Percentiles rank a stretch among this genome's conserved stretches.
phyloP scores from a whole-genome alignment of 306 rosid genomes.

The Purshia tridentata region DNA sequence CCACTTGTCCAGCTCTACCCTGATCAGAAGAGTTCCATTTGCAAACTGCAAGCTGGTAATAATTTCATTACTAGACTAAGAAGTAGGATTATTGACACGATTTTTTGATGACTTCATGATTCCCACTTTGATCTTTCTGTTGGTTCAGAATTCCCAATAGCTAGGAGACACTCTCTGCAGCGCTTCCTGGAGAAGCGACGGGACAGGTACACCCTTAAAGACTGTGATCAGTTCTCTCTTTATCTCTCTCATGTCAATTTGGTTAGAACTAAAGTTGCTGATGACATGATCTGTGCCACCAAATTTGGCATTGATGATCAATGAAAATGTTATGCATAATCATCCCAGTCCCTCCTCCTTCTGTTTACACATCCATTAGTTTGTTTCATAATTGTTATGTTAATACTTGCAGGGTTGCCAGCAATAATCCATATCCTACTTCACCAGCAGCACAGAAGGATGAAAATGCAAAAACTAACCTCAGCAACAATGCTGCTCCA shows the following conservation, averaged over 20 bases:
- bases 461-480: constrained; percentile 20
- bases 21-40: constrained; percentile 50
- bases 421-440: constrained; percentile 53
- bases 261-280: neutral
- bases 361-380: neutral
- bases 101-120: neutral
- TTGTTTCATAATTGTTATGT: constrained; percentile 7
- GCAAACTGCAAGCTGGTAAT: constrained; percentile 60
- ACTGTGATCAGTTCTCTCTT: neutral
- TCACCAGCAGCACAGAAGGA: constrained; percentile 28
- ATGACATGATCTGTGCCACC: neutral
- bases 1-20: constrained; percentile 43
- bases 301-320: neutral
- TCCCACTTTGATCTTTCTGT: constrained; percentile 9
- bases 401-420: constrained; percentile 47
- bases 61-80: constrained; percentile 12
- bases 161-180: constrained; percentile 76
- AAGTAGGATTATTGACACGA: neutral
- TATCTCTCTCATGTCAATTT: neutral
- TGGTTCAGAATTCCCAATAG: constrained; percentile 67
- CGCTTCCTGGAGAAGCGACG: constrained; percentile 74
- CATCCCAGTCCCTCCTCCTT: neutral
- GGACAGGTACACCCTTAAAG: constrained; percentile 43
- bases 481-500: constrained; percentile 18
- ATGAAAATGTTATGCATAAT: neutral